A percentile compares a stretch with the other conserved stretches of the same genome.
phyloP scores from a whole-genome alignment of 176 grass and related monocot species.

The Paspalum notatum region DNA sequence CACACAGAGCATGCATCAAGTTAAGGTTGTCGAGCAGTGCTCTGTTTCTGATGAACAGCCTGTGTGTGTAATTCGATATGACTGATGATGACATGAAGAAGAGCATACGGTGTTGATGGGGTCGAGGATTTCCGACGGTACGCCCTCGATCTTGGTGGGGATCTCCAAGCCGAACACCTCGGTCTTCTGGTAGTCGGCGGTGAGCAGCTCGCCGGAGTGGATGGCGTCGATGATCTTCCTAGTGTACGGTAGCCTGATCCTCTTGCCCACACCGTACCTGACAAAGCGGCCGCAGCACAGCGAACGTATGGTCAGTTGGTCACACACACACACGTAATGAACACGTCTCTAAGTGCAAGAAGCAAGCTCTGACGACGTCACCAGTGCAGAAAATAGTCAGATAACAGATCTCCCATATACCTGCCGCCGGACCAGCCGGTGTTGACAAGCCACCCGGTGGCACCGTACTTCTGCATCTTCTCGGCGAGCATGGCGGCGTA shows the following conservation, averaged over 20 bases:
- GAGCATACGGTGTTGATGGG: slow-evolving; percentile 89
- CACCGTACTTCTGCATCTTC: slow-evolving; percentile 97
- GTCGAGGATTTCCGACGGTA: slow-evolving; percentile 93
- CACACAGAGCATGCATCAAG: background rate
- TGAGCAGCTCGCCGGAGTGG: slow-evolving; percentile 90
- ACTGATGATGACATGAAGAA: background rate
- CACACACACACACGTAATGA: background rate
- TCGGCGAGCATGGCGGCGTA: slow-evolving; percentile 98
- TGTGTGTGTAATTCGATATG: background rate
- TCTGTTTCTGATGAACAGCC: background rate
- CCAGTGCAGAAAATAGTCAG: background rate
- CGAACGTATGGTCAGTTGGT: background rate
- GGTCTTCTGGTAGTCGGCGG: slow-evolving; percentile 77
- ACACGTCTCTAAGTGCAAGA: background rate
- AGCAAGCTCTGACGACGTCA: background rate
- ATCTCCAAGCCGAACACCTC: slow-evolving; percentile 95
- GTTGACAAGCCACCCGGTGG: slow-evolving; percentile 98
- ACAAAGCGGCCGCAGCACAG: background rate
- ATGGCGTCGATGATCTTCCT: slow-evolving; percentile 99
- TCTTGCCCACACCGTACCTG: slow-evolving; percentile 96
- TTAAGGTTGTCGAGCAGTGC: background rate
- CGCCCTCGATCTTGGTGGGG: slow-evolving; percentile 69
- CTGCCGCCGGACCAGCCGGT: slow-evolving; percentile 98
- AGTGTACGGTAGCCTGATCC: slow-evolving; percentile 83
- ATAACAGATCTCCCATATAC: slow-evolving; percentile 30